Percentiles rank a stretch among this genome's conserved stretches.
These are phyloP conservation scores for Xylaria longipes DNA, from an alignment of 495 filamentous ascomycete species.

Conservation along the genomic window DNA sequence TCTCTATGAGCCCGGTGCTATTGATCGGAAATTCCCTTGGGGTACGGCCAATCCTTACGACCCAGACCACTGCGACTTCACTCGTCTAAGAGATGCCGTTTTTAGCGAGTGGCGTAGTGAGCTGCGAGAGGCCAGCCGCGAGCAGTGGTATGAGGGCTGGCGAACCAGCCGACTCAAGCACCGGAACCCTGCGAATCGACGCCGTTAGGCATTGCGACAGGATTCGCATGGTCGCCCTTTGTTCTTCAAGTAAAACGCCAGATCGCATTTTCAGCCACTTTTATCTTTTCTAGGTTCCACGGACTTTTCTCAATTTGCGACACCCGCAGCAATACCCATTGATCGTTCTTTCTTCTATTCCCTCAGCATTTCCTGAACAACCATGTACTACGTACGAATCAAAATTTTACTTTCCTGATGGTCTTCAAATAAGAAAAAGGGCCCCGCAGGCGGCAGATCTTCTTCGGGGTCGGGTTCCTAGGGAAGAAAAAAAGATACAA, in stretches of 20 bases:
- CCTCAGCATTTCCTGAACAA: conserved; percentile 23
- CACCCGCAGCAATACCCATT: conserved; percentile 29
- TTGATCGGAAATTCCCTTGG: conserved; percentile 93
- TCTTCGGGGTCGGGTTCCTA: conserved; percentile 2
- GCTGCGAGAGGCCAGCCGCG: conserved; percentile 87
- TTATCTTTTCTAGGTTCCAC: conserved; percentile 3
- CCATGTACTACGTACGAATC: conserved; percentile 22
- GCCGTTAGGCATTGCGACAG: conserved; percentile 38
- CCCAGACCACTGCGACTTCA: conserved; percentile 90
- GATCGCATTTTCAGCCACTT: conserved; percentile 30
- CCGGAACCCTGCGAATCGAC: conserved; percentile 39
- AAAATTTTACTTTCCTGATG: conserved; percentile 16
- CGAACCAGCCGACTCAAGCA: conserved; percentile 70
- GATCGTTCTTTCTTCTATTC: conserved; percentile 26
- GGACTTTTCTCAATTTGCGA: conserved; percentile 20
- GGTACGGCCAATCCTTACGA: conserved; percentile 94
- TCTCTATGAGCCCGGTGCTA: conserved; percentile 75
- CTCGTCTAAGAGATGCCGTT: conserved; percentile 86
- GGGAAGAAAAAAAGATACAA: conserved; percentile 11
- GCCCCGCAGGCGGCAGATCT: conserved; percentile 19
- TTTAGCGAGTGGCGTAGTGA: conserved; percentile 94
- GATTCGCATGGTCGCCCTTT: conserved; percentile 26
- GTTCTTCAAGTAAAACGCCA: conserved; percentile 29
- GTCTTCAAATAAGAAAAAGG: conserved; percentile 16
- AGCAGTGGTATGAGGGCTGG: conserved; percentile 97